phyloP scores from a whole-genome alignment of 2,329 filamentous ascomycete genomes.

The Fusarium newnesense region DNA sequence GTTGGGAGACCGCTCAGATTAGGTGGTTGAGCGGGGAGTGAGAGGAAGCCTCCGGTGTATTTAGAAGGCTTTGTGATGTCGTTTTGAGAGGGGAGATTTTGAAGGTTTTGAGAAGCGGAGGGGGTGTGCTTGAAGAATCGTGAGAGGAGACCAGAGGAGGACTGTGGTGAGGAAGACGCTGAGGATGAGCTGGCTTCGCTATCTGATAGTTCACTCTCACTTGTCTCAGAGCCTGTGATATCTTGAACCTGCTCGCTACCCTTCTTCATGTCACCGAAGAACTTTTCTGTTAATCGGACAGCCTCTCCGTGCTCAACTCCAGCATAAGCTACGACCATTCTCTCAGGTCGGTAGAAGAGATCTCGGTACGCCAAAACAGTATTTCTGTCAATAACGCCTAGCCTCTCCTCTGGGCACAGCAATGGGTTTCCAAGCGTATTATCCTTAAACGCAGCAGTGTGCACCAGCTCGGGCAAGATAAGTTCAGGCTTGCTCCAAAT shows the following conservation, averaged over 20 bases:
- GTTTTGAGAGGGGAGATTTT: constrained; percentile 56
- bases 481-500: constrained; percentile 98
- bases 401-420: constrained; percentile 86
- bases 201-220: constrained; percentile 52
- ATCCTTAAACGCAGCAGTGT: constrained; percentile 94
- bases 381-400: constrained; percentile 77
- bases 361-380: constrained; percentile 83
- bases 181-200: constrained; percentile 47
- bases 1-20: constrained; percentile 77
- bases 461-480: constrained; percentile 92
- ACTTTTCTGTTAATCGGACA: constrained; percentile 80
- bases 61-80: constrained; percentile 75
- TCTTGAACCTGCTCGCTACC: constrained; percentile 60
- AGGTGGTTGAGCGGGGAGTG: constrained; percentile 82
- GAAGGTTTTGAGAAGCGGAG: constrained; percentile 71
- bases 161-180: constrained; percentile 53
- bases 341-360: constrained; percentile 86
- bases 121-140: constrained; percentile 85
- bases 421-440: constrained; percentile 96
- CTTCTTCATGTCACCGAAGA: constrained; percentile 87
- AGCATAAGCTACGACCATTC: constrained; percentile 94
- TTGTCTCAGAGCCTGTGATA: constrained; percentile 68
- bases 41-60: constrained; percentile 95
- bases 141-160: constrained; percentile 75
- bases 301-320: constrained; percentile 87